Conservation (phyloP, 2,329 filamentous ascomycete species). For the Hypoxylon sp. region DNA sequence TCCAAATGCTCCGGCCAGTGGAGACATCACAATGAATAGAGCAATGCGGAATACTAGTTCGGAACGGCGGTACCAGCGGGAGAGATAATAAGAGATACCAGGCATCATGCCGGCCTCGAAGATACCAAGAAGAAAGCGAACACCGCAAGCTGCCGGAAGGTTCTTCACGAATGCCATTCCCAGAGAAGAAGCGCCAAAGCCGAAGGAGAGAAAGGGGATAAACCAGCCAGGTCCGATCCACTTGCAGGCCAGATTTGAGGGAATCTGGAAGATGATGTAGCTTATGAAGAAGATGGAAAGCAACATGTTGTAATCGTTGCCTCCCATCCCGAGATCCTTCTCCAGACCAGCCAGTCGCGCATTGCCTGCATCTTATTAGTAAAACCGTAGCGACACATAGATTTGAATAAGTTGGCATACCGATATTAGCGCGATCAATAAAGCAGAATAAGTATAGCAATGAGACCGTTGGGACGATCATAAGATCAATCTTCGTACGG, state of each 20-base stretch:
- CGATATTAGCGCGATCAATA: conserved; percentile 75
- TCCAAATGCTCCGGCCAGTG: conserved; percentile 75
- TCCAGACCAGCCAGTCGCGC: conserved; percentile 72
- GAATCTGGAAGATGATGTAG: conserved; percentile 78
- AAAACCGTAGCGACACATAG: not conserved
- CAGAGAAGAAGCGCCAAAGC: conserved; percentile 70
- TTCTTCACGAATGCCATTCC: conserved; percentile 71
- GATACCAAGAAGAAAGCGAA: conserved; percentile 72
- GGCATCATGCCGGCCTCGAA: conserved; percentile 80
- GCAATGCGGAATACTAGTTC: conserved; percentile 74
- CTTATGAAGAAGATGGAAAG: conserved; percentile 76
- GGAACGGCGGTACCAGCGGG: conserved; percentile 74
- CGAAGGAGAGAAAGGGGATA: conserved; percentile 67
- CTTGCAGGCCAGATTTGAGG: conserved; percentile 74
- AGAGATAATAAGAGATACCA: conserved; percentile 77
- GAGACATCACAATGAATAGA: conserved; percentile 75
- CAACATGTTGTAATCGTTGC: conserved; percentile 74
- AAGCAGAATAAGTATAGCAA: conserved; percentile 75
- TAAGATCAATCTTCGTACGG: conserved; percentile 68
- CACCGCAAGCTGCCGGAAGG: conserved; percentile 60
- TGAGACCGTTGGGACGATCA: conserved; percentile 69
- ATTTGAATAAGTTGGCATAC: conserved; percentile 49
- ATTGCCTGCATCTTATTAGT: conserved; percentile 60
- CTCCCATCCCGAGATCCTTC: conserved; percentile 64
- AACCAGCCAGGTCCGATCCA: conserved; percentile 77